Evolutionary conservation across 83 land plant species (phyloP).

Genomic region (Diphasiastrum complanatum): DNA sequence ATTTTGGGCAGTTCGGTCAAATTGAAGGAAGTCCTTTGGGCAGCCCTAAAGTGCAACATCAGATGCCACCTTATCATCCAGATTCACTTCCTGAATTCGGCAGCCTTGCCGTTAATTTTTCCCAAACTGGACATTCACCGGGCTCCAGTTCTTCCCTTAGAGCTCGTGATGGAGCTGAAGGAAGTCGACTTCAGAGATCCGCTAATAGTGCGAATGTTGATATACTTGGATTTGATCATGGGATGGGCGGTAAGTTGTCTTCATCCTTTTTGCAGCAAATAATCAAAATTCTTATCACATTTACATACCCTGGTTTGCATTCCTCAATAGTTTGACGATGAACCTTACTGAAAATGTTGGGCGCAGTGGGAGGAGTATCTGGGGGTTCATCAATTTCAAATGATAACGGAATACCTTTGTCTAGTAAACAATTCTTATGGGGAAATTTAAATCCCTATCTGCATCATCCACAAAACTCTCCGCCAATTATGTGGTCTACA

Average conservation of each 20-base stretch:
- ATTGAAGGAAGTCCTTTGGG: conserved; percentile 40
- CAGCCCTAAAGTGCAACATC: too few relatives aligned
- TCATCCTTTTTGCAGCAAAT: neutral
- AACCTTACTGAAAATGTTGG: neutral
- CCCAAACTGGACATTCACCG: conserved; percentile 29
- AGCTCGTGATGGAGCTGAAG: conserved; percentile 39
- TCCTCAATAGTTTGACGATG: neutral
- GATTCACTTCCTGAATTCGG: conserved; percentile 26
- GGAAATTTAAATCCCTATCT: conserved; percentile 32
- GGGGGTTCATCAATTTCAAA: conserved; percentile 17
- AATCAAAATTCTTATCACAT: too few relatives aligned
- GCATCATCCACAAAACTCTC: conserved; percentile 36
- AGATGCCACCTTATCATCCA: too few relatives aligned
- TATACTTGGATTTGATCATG: conserved; percentile 31
- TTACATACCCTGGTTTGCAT: too few relatives aligned
- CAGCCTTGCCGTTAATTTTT: conserved; percentile 20
- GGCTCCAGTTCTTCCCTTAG: conserved; percentile 23
- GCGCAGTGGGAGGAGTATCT: neutral
- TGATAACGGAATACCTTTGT: conserved; percentile 45
- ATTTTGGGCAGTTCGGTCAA: conserved; percentile 41
- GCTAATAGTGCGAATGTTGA: conserved; percentile 25
- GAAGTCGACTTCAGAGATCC: conserved; percentile 25
- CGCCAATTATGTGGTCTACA: conserved; percentile 55
- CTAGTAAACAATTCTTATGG: conserved; percentile 59
- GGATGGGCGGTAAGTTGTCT: conserved; percentile 28